phyloP scores from a whole-genome alignment of 768 basidiomycete genomes.

The Podaxis sp. region DNA sequence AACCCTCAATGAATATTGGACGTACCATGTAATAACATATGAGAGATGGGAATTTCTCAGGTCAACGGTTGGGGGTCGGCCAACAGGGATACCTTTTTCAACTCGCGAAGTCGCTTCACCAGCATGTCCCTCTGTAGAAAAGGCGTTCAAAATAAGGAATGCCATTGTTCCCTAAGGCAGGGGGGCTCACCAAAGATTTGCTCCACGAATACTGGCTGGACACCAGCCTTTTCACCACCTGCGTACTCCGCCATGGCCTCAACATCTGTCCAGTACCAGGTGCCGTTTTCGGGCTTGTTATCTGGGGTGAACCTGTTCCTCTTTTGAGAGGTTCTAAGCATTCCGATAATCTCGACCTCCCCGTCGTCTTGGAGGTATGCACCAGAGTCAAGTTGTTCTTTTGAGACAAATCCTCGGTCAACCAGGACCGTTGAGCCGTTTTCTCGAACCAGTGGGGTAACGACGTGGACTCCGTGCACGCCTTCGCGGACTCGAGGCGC shows the following conservation, averaged over 20 bases:
- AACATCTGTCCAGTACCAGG: conserved; percentile 94
- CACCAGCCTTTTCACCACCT: conserved; percentile 67
- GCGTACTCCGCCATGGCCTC: conserved; percentile 74
- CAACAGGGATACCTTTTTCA: conserved; percentile 78
- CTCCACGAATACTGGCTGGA: conserved; percentile 90
- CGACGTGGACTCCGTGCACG: conserved; percentile 81
- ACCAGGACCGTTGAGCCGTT: conserved; percentile 86
- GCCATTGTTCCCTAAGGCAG: neutral
- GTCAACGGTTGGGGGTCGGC: conserved; percentile 79
- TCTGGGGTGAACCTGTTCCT: conserved; percentile 86
- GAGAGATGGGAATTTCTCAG: conserved; percentile 92
- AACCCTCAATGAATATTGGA: conserved; percentile 5
- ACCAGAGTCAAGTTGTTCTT: conserved; percentile 34
- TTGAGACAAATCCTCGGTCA: conserved; percentile 89
- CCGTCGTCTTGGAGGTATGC: conserved; percentile 40
- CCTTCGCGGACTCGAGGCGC: conserved; percentile 89
- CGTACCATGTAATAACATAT: conserved; percentile 93
- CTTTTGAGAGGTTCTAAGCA: conserved; percentile 77
- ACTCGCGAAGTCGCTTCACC: conserved; percentile 65
- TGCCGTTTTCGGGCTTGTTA: conserved; percentile 73
- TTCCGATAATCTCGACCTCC: conserved; percentile 77
- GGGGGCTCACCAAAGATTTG: conserved; percentile 77
- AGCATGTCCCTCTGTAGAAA: conserved; percentile 74
- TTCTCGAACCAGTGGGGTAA: conserved; percentile 81
- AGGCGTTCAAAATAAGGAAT: conserved; percentile 5